Conservation (phyloP, 257 asterid genomes). For the Penstemon davidsonii region DNA sequence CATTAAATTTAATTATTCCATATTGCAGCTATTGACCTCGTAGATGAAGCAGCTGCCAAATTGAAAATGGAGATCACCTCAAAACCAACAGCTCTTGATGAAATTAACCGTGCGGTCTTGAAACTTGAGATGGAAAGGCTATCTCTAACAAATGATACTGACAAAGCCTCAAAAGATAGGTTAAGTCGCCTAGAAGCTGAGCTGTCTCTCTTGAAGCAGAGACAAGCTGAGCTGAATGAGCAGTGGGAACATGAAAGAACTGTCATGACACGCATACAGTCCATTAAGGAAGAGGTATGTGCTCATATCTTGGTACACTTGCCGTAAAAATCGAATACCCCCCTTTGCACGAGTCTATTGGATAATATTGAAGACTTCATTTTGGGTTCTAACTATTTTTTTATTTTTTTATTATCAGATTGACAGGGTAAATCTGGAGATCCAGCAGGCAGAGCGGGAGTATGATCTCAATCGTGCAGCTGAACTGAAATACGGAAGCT, state of each 20-base stretch:
- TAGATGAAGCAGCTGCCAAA: constrained; percentile 97
- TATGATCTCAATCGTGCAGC: constrained; percentile 98
- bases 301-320: constrained; percentile 14
- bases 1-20: constrained; percentile 21
- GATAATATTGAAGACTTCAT: not conserved
- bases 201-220: constrained; percentile 68
- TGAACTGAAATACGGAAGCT: constrained; percentile 85
- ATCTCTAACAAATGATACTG: constrained; percentile 84
- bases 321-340: not conserved
- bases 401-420: constrained; percentile 41
- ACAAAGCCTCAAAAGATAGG: constrained; percentile 86
- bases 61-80: constrained; percentile 97
- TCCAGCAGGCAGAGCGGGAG: constrained; percentile 96
- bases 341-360: no score
- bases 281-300: constrained; percentile 87
- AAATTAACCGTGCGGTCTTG: constrained; percentile 79
- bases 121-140: constrained; percentile 96
- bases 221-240: constrained; percentile 78
- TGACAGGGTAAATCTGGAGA: constrained; percentile 93
- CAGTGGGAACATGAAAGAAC: constrained; percentile 94
- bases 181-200: constrained; percentile 80
- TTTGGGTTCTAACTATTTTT: constrained; percentile 23
- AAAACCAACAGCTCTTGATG: constrained; percentile 94
- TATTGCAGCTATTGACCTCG: constrained; percentile 87
- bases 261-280: constrained; percentile 82